Conservation (phyloP, 345 rosid species). For the Eutrema yunnanense region DNA sequence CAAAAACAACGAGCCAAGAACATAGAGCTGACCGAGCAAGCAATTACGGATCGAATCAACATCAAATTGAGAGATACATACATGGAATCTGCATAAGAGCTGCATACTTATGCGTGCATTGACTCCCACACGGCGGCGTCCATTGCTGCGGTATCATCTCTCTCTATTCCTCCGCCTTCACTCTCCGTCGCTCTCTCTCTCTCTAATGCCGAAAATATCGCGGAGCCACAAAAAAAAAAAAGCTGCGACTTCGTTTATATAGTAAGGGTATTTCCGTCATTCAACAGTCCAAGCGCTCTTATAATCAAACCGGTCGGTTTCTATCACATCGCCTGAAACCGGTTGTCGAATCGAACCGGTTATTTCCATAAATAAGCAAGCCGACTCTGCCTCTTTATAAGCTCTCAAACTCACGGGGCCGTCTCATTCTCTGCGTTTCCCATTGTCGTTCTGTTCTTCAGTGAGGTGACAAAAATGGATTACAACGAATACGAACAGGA, state of each 20-base stretch:
- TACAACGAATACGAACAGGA: conserved; percentile 56
- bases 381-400: neutral
- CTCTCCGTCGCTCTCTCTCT: neutral
- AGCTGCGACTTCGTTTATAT: neutral
- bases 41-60: conserved; percentile 2
- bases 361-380: neutral
- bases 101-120: conserved; percentile 79
- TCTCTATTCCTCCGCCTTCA: conserved; percentile 20
- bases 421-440: neutral
- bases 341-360: neutral
- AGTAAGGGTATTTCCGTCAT: neutral
- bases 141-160: conserved; percentile 73
- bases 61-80: conserved; percentile 10
- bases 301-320: neutral
- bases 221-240: neutral
- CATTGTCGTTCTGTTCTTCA: neutral
- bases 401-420: neutral
- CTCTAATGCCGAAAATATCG: conserved; percentile 11
- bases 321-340: neutral
- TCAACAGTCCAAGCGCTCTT: neutral
- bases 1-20: neutral
- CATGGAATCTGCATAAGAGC: conserved; percentile 86
- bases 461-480: conserved; percentile 36
- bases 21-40: neutral
- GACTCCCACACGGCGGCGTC: conserved; percentile 73